Evolutionary conservation across 345 rosid species (phyloP), one percentile per base, ranked within the genome.

Genomic region (Boechera divaricarpa): DNA sequence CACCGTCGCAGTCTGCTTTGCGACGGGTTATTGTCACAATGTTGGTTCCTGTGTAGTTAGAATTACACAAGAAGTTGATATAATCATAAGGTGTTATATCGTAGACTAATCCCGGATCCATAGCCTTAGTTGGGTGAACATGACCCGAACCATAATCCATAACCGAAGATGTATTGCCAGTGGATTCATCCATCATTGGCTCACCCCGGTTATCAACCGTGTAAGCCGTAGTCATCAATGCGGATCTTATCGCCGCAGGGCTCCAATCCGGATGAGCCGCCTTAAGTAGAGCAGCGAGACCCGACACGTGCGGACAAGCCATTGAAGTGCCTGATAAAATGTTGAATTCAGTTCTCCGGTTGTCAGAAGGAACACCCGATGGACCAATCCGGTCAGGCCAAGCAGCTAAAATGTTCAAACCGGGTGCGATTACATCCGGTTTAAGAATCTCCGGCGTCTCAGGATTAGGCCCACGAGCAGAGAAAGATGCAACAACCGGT

Each of bases 231-330:
- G 97, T 95, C 96, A 95, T 95, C 77, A 95, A 67, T 0, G 98
- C 98, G 0, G 99, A 95, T 63, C 91, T 82, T 21, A 93, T 88
- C 4, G 89, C 92, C 0, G 98, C 92, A 0, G 98, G 94, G 33
- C 94, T 92, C 98, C 99, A 95, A 28, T 88, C 85, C 0, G 94
- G 96, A 75, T 92, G 98, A 6, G 98, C 93, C 0, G 98, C 94
- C 80, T 89, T 95, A 5, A 95, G 88, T 87, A 95, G 12, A 12
- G 97, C 99, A 0, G 97, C 97, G 0, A 94, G 86, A 13, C 99
- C 99, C 1, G 96, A 92, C 12, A 91, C 94, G 32, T 93, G 99
- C 7, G 98, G 98, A 38, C 97, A 95, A 2, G 98, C 98, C 99
- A 95, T 95, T 7, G 99, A 95, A 32, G 98, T 95, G 2, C 98